Evolutionary conservation across 805 yeast genomes (phyloP).

Genomic region (Nematodospora valgi): DNA sequence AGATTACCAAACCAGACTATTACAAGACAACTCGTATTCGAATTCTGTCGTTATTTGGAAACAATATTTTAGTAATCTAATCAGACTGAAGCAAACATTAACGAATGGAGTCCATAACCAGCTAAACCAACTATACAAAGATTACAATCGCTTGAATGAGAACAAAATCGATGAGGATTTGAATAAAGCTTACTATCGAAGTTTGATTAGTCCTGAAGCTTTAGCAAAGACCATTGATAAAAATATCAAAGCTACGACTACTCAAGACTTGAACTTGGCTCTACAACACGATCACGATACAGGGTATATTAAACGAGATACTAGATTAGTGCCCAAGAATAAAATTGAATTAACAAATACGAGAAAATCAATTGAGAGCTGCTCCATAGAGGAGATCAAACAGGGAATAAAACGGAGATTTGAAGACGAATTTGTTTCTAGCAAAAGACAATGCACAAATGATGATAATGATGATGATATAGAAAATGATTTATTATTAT

Average conservation of each 20-base stretch:
- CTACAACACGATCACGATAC: slow-evolving; percentile 12
- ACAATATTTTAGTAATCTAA: slow-evolving; percentile 24
- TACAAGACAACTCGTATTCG: slow-evolving; percentile 17
- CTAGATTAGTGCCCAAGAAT: slow-evolving; percentile 23
- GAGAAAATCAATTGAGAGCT: slow-evolving; percentile 13
- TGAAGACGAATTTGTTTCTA: background rate
- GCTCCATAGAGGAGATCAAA: background rate
- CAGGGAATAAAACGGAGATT: slow-evolving; percentile 2
- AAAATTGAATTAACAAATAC: slow-evolving; percentile 30
- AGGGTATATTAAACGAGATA: slow-evolving; percentile 20
- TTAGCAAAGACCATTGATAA: slow-evolving; percentile 10
- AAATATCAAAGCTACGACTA: slow-evolving; percentile 5
- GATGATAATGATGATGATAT: slow-evolving; percentile 18
- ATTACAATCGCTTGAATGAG: slow-evolving; percentile 23
- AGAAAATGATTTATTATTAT: slow-evolving; percentile 19
- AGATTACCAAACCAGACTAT: slow-evolving; percentile 25
- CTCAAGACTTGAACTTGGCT: slow-evolving; percentile 1
- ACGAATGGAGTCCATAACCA: slow-evolving; percentile 23
- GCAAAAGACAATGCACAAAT: slow-evolving; percentile 15
- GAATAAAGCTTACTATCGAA: slow-evolving; percentile 22
- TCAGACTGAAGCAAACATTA: slow-evolving; percentile 21
- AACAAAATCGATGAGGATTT: slow-evolving; percentile 9
- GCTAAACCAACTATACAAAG: slow-evolving; percentile 25
- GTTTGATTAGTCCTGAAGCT: slow-evolving; percentile 20
- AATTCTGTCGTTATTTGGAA: slow-evolving; percentile 33